Base-by-base conservation (phyloP, 2,329 filamentous ascomycete genomes). In the Pseudogymnoascus sp. region DNA sequence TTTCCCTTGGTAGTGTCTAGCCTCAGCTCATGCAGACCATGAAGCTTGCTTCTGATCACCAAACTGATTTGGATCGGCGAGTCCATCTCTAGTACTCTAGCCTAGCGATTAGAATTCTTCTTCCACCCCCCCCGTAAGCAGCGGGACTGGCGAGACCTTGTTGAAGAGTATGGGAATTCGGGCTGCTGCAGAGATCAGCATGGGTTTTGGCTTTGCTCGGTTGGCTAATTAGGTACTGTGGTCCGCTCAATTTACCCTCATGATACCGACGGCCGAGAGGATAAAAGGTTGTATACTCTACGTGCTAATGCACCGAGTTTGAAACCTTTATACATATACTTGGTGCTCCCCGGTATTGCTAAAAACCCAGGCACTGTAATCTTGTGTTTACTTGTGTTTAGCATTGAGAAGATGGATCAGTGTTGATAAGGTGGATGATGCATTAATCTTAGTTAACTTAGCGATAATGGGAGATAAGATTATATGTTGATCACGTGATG, bases 401-500 rank as follows among this genome's bases (percentile, higher is more conserved):
- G 21, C 12, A 25, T 25, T 31, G 47, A 53, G 47, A 31, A 16
- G 14, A 53, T 53, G 47, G 23, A 28, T 53, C 23, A 5, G 21
- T 44, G 23, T 25, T 53, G 47, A 16, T 18, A 31, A 31, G 14
- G 7, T 14, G 23, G 18, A 44, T 16, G 18, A 44, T 44, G 40
- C 7, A 23, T 11, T 16, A 14, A 21, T n/a, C n/a, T n/a, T n/a
- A n/a, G n/a, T n/a, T n/a, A n/a, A n/a, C n/a, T 47, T 14, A n/a
- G 25, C 21, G 50, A 56, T 56, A 56, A 56, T 56, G 50, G 28
- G 16, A 33, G 50, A 56, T 56, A 33, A 56, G 25, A 56, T 56
- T 53, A 53, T n/a, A 33, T 56, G 2, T 7, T 5, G n/a, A 16
- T 56, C 50, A 56, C 16, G 50, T 56, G 50, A 7, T 18, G 2